Evolutionary conservation across 2,329 filamentous ascomycete genomes (phyloP).

Genomic region (Apiospora phragmitis): DNA sequence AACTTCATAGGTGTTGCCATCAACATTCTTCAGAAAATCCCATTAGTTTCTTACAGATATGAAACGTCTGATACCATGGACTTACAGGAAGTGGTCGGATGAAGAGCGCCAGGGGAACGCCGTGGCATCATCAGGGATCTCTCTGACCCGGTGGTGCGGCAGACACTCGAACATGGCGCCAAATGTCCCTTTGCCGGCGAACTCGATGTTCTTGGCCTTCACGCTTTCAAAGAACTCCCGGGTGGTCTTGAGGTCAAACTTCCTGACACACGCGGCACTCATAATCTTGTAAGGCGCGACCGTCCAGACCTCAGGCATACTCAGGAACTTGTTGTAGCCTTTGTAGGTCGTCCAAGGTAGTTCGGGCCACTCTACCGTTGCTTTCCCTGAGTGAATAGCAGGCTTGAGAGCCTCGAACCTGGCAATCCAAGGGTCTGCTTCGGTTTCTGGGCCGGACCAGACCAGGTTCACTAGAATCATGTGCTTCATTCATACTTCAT

Average conservation of each 20-base stretch:
- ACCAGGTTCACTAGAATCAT: neutral
- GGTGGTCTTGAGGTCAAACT: neutral
- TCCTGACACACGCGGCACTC: neutral
- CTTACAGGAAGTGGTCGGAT: neutral
- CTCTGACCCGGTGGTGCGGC: neutral
- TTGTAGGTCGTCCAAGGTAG: conserved; percentile 6
- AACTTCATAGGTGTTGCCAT: neutral
- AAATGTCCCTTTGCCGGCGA: neutral
- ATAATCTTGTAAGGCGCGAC: conserved; percentile 6
- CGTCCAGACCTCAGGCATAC: conserved; percentile 1
- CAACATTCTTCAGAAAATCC: neutral
- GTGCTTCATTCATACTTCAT: neutral
- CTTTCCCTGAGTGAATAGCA: neutral
- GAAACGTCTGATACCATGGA: neutral
- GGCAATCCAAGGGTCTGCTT: conserved; percentile 1
- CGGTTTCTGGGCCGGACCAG: neutral
- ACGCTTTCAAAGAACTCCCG: conserved; percentile 1
- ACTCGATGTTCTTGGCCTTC: conserved; percentile 1
- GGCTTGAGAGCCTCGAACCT: neutral
- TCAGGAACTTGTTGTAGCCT: conserved; percentile 6
- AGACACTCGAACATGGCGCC: conserved; percentile 6
- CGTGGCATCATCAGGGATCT: neutral
- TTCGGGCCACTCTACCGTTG: neutral
- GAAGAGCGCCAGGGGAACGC: conserved; percentile 1
- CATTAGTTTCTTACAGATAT: neutral